Base-by-base conservation (phyloP, 108 stramenopile genomes). In the Cyclostephanos tholiformis region DNA sequence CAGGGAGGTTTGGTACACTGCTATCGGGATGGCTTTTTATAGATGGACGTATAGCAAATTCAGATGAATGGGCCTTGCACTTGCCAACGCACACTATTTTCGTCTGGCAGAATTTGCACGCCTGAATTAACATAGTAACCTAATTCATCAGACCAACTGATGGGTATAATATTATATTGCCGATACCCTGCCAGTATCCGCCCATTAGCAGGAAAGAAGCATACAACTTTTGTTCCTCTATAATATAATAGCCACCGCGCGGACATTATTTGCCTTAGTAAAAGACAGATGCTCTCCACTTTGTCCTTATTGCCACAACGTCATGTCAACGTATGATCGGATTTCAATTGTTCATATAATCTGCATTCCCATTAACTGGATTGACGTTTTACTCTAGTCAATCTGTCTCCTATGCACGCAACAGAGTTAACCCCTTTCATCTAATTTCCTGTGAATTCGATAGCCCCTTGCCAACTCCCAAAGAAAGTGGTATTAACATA, bases 1-100 rank as follows among this genome's bases (percentile, higher is more conserved):
- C n/a, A 46, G 57, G 48, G 77, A 79, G 49, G 71, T 72, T 63
- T 79, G 77, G 77, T 79, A 72, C n/a, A 65, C 79, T 48, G 72
- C 67, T 22, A 67, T 80, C 38, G 60, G 73, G 23, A 80, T 80
- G 79, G 19, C 41, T 44, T 73, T 73, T 53, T 80, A 69, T 51
- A 35, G 77, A 43, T 50, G 60, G 51, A 65, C 65, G 22, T 79
- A 79, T 44, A 65, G 71, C 23, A 67, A 65, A 51, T 60, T 75
- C 59, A 58, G 56, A 55, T 60, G 66, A 32, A 63, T 62, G 38
- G 17, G 20, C 22, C 17, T 12, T 39, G n/a, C 16, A 29, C 36
- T 2, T 39, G 38, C 11, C 61, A 62, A 39, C 2, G 35, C 3
- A 25, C 14, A 67, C 35, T 12, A 52, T 6, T 13, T 67, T n/a